A percentile compares a stretch with the other conserved stretches of the same genome.
Conservation (phyloP, 2,329 filamentous ascomycete species). For the Rhynchosporium secalis region DNA sequence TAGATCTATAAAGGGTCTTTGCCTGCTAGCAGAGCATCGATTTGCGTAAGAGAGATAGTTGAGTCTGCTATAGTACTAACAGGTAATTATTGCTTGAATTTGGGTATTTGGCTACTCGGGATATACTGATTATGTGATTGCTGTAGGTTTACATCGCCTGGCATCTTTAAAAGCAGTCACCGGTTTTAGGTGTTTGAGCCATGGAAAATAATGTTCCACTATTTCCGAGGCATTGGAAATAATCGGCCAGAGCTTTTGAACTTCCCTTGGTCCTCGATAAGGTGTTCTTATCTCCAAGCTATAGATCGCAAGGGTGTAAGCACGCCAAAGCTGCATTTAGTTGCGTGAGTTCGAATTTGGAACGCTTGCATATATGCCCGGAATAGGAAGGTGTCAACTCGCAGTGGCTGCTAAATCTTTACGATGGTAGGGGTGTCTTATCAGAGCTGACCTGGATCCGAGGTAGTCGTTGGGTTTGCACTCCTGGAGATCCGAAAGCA, state of each 20-base stretch:
- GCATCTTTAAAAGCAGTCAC: too few relatives aligned
- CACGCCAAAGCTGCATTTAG: background rate
- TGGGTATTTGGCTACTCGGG: too few relatives aligned
- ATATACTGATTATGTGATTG: too few relatives aligned
- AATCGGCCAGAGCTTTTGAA: too few relatives aligned
- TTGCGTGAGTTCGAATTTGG: background rate
- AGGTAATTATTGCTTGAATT: background rate
- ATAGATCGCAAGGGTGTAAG: background rate
- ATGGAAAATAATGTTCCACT: too few relatives aligned
- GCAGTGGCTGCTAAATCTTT: background rate
- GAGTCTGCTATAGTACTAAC: background rate
- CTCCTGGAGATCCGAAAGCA: background rate
- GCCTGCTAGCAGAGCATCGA: background rate
- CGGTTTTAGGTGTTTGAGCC: too few relatives aligned
- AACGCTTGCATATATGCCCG: background rate
- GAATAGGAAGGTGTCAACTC: constrained; percentile 1
- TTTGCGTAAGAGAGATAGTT: background rate
- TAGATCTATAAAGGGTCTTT: background rate
- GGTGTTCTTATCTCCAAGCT: too few relatives aligned
- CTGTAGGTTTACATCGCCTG: too few relatives aligned
- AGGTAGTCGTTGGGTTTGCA: background rate
- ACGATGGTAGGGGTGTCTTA: background rate
- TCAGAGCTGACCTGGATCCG: background rate
- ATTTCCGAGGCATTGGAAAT: too few relatives aligned
- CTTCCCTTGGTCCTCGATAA: too few relatives aligned